Percentiles rank a stretch among this genome's conserved stretches.
These are phyloP conservation scores for Phytophthora crassamura DNA, from an alignment of 352 stramenopile genomes.

Conservation along the genomic window DNA sequence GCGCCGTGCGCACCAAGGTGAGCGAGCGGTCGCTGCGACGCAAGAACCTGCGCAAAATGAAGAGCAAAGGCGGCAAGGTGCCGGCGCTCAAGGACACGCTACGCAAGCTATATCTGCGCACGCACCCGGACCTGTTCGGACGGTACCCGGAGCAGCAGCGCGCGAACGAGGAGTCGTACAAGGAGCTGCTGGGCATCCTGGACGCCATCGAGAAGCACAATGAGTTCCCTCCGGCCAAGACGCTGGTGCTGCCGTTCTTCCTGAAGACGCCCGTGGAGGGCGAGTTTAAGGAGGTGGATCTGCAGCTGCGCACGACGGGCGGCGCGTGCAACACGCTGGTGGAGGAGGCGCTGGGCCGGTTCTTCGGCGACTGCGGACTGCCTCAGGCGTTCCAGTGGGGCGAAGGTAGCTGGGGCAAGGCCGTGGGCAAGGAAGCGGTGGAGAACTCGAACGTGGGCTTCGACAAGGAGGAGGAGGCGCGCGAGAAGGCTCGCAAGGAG, in stretches of 20 bases:
- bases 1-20: constrained; percentile 66
- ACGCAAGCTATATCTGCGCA: constrained; percentile 85
- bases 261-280: constrained; percentile 74
- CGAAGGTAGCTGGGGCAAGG: constrained; percentile 78
- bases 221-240: constrained; percentile 79
- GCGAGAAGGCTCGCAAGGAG: constrained; percentile 47
- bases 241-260: constrained; percentile 71
- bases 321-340: constrained; percentile 82
- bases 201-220: constrained; percentile 84
- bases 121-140: constrained; percentile 79
- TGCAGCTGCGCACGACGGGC: constrained; percentile 72
- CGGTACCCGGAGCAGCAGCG: constrained; percentile 73
- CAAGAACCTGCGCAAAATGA: constrained; percentile 85
- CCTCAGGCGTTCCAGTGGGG: constrained; percentile 72
- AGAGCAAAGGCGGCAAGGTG: constrained; percentile 64
- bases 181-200: constrained; percentile 82
- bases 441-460: constrained; percentile 75
- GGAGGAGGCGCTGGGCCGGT: constrained; percentile 72
- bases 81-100: constrained; percentile 79
- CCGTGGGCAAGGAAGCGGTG: constrained; percentile 59
- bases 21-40: constrained; percentile 72
- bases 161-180: constrained; percentile 79
- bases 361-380: constrained; percentile 75
- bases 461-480: constrained; percentile 59
- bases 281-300: constrained; percentile 71